Base-by-base conservation (phyloP, 805 yeast genomes). In the Torulaspora delbrueckii region DNA sequence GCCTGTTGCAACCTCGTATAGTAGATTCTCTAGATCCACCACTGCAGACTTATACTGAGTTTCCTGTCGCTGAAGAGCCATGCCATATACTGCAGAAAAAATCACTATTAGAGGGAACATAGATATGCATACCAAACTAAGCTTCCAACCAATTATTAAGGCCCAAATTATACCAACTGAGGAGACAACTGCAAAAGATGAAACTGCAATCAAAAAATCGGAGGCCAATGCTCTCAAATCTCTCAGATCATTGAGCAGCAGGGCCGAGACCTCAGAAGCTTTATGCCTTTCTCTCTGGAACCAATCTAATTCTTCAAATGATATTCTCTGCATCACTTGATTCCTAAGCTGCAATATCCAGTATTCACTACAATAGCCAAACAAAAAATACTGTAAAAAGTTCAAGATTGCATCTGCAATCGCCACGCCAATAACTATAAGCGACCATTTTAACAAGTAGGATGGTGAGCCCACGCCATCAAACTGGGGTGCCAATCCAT, bases 61-160 rank as follows among this genome's bases (percentile, higher is more conserved):
- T 62, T 90, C 96, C 51, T 73, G 73, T 8, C 52, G 61, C 48
- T 76, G 80, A 26, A 83, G 64, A 3, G 79, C 41, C 0, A 59
- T 48, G 5, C 86, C 79, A 61, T 79, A 86, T 0, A 70, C 37
- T 0, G 69, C 64, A 2, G 90, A 76, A 1, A 79, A 57, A 0
- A 77, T 22, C 0, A 77, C 55, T 41, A 86, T 79, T 9, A 81
- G 51, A 0, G 96, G 95, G 10, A 85, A 73, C 62, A 89, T 71
- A 0, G 96, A 75, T 8, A 90, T 56, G 1, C 96, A 95, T 1
- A 87, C 93, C 8, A 91, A 66, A 1, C 96, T 78, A 34, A 93
- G 67, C 56, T 83, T 85, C 98, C 98, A 93, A 0, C 96, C 96
- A 8, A 74, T 61, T 0, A 73, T 74, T 1, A 88, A 50, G 0